Conservation (phyloP, 495 filamentous ascomycete genomes). For the Tuber indicum region DNA sequence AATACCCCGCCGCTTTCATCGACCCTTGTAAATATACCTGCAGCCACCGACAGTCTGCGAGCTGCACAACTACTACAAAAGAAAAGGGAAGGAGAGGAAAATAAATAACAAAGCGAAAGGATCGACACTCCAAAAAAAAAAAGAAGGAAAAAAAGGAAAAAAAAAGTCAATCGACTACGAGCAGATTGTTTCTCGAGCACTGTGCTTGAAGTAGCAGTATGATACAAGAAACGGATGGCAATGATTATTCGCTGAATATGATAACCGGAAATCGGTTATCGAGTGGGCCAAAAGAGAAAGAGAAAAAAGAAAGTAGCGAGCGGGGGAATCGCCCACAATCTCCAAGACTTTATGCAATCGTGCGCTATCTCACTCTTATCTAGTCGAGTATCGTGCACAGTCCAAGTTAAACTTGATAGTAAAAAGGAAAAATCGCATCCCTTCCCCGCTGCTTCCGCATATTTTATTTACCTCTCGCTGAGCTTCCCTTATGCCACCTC, state of each 20-base stretch:
- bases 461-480: not conserved
- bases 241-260: not conserved
- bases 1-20: constrained; percentile 26
- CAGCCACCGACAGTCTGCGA: constrained; percentile 24
- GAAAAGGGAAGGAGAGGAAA: constrained; percentile 8
- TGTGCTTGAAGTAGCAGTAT: too few species aligned
- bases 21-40: constrained; percentile 20
- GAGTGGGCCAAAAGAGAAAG: not conserved
- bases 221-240: not conserved
- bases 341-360: not conserved
- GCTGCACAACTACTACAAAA: constrained; percentile 23
- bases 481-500: not conserved
- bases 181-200: too few species aligned
- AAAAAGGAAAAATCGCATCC: not conserved
- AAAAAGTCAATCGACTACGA: not conserved
- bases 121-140: not conserved
- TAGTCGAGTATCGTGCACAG: not conserved
- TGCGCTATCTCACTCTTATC: not conserved
- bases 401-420: not conserved
- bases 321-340: not conserved
- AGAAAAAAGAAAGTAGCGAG: not conserved
- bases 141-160: not conserved
- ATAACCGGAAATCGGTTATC: not conserved
- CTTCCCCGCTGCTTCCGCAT: not conserved
- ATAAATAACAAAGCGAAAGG: not conserved